Evolutionary conservation across 2,329 filamentous ascomycete species (phyloP).

Genomic region (Penicillium paneum): DNA sequence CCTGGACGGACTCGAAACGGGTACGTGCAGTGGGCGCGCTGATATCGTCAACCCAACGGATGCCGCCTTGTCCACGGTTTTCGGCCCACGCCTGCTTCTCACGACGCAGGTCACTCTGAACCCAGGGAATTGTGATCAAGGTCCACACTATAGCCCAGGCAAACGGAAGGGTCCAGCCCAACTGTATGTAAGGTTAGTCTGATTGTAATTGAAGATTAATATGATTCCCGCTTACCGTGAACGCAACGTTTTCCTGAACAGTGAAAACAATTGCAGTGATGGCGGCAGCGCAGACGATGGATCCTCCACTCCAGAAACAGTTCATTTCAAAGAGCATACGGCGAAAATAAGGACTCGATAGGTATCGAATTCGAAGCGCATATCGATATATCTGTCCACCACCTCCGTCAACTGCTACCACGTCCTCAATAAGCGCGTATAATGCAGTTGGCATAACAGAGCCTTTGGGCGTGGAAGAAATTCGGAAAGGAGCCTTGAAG

Average conservation of each 20-base stretch:
- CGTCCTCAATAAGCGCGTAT: slow-evolving; percentile 65
- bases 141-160: slow-evolving; percentile 45
- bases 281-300: slow-evolving; percentile 46
- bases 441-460: slow-evolving; percentile 57
- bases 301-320: slow-evolving; percentile 56
- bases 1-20: slow-evolving; percentile 38
- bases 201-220: not conserved
- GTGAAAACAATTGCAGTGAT: slow-evolving; percentile 52
- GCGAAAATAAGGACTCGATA: slow-evolving; percentile 54
- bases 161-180: slow-evolving; percentile 46
- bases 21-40: slow-evolving; percentile 36
- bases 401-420: slow-evolving; percentile 64
- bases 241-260: slow-evolving; percentile 48
- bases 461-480: slow-evolving; percentile 62
- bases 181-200: slow-evolving; percentile 21
- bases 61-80: slow-evolving; percentile 33
- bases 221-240: slow-evolving; percentile 37
- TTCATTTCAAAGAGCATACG: slow-evolving; percentile 55
- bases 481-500: slow-evolving; percentile 57
- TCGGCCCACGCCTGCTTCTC: slow-evolving; percentile 45
- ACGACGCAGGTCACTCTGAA: slow-evolving; percentile 44
- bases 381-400: slow-evolving; percentile 55
- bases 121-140: slow-evolving; percentile 47
- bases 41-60: slow-evolving; percentile 40
- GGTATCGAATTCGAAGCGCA: slow-evolving; percentile 51